Conservation (phyloP, 257 asterid genomes). For the Solanum pennellii region DNA sequence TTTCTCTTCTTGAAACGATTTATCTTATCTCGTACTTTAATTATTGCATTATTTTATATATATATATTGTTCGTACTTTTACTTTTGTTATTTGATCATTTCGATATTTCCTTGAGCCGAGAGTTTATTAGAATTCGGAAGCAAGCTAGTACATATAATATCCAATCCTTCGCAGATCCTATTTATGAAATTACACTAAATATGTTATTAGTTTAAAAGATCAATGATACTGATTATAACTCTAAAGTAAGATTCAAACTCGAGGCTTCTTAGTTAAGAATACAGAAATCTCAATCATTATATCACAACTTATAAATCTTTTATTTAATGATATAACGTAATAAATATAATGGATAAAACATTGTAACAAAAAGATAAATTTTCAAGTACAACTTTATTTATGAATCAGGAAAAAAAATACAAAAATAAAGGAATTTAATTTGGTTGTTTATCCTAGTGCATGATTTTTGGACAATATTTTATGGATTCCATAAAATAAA, state of each 20-base stretch:
- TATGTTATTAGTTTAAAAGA: too few relatives aligned
- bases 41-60: too few relatives aligned
- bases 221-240: too few relatives aligned
- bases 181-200: too few relatives aligned
- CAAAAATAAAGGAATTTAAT: background rate
- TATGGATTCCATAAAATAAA: background rate
- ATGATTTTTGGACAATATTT: background rate
- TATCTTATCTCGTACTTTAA: background rate
- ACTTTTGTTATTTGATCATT: background rate
- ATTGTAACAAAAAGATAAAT: background rate
- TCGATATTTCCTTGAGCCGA: too few relatives aligned
- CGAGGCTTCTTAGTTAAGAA: rapidly evolving
- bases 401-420: background rate
- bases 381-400: background rate
- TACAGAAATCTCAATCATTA: background rate
- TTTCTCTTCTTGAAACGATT: background rate
- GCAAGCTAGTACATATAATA: background rate
- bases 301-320: background rate
- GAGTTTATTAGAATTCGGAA: background rate
- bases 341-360: background rate
- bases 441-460: background rate
- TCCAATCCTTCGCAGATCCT: background rate
- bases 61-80: background rate
- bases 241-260: too few relatives aligned
- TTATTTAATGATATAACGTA: too few relatives aligned